Evolutionary conservation across 306 rosid species (phyloP).

Genomic region (Fragaria iinumae): DNA sequence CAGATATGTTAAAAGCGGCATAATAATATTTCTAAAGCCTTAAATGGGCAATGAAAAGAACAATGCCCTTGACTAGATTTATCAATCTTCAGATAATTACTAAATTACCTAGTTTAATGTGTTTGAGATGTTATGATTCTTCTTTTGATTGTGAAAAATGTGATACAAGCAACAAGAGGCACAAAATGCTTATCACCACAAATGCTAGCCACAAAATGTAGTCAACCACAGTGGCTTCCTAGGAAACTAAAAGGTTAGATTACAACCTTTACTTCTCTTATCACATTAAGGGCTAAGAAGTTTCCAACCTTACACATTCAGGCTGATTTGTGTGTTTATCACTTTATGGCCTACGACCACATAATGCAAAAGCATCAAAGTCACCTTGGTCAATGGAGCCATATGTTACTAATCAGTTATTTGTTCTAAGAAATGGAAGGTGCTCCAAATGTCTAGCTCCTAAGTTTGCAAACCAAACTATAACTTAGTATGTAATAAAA

Average conservation of each 20-base stretch:
- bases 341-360: not conserved
- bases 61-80: not conserved
- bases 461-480: constrained; percentile 2
- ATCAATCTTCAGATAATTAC: not conserved
- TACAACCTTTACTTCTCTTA: not conserved
- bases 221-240: not conserved
- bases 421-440: not conserved
- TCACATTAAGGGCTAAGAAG: not conserved
- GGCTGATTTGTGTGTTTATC: not conserved
- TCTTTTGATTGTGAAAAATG: not conserved
- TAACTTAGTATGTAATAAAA: not conserved
- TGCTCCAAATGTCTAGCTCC: constrained; percentile 5
- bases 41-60: not conserved
- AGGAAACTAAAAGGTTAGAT: not conserved
- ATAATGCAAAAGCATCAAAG: not conserved
- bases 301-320: not conserved
- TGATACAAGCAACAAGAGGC: constrained; percentile 1
- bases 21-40: constrained; percentile 3
- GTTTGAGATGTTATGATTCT: not conserved
- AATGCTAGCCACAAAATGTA: not conserved
- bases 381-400: not conserved
- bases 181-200: not conserved
- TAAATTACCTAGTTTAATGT: not conserved
- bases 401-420: not conserved
- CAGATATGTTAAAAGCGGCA: not conserved